A percentile compares a stretch with the other conserved stretches of the same genome.
Evolutionary conservation across 345 rosid species (phyloP).

Genomic region (Hibiscus trionum): DNA sequence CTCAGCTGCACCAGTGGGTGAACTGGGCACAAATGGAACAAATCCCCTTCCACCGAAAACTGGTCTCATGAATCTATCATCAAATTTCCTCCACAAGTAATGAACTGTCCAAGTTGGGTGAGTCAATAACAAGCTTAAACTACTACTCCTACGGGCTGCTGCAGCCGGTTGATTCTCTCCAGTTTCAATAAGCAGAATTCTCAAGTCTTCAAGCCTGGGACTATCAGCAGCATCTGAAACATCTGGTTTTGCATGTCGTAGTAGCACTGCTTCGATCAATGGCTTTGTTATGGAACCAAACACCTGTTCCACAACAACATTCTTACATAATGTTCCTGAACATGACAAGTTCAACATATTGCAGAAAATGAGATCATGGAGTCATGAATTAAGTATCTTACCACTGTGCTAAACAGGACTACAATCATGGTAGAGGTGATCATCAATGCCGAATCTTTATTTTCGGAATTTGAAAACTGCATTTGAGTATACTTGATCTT

Average conservation of each 20-base stretch:
- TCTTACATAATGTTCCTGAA: not conserved
- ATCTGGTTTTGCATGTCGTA: constrained; percentile 28
- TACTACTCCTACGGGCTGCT: constrained; percentile 20
- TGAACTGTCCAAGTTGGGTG: constrained; percentile 50
- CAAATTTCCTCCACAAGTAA: constrained; percentile 60
- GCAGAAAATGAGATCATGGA: not conserved
- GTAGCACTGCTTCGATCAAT: constrained; percentile 41
- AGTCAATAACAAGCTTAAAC: constrained; percentile 38
- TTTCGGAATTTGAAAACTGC: constrained; percentile 37
- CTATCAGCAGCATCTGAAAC: constrained; percentile 33
- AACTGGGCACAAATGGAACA: constrained; percentile 43
- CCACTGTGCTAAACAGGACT: constrained; percentile 62
- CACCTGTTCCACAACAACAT: constrained; percentile 25
- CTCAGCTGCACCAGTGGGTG: constrained; percentile 39
- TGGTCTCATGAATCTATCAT: constrained; percentile 61
- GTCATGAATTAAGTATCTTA: constrained; percentile 14
- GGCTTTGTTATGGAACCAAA: constrained; percentile 61
- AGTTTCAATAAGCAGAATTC: constrained; percentile 39
- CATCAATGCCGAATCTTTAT: constrained; percentile 29
- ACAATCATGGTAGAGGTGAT: constrained; percentile 54
- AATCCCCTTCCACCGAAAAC: constrained; percentile 68
- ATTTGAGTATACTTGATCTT: not conserved
- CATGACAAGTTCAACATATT: not conserved
- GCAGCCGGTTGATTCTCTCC: constrained; percentile 11
- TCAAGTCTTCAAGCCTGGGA: constrained; percentile 53